Evolutionary conservation across 164 flowering plant genomes (phyloP), one percentile per base, ranked within the genome.

Genomic region (Platanus orientalis): DNA sequence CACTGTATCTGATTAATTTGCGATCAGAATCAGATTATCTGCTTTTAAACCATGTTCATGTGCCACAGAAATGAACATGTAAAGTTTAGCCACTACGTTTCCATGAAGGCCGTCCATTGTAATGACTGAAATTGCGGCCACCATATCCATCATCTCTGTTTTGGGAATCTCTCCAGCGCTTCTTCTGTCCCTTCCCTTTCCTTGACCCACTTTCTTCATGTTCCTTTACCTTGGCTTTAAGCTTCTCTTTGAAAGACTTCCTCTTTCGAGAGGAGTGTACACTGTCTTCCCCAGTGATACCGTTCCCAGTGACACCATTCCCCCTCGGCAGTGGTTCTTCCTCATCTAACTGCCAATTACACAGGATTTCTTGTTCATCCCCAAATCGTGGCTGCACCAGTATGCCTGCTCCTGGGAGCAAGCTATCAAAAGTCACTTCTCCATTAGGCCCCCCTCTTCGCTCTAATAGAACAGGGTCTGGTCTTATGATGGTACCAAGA

Each of bases 401-500:
- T 60, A 85, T 83, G 24, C 96, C 96, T 20, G 91, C 89, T 57
- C 94, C 94, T 6, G 97, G 92, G 51, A 90, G 84, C 76, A 94
- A 73, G 66, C 71, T 75, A 25, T 67, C 57, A 61, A 87, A 88
- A 34, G 89, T 84, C 67, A 82, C 60, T 7, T 83, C 81, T 34
- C 97, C 95, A 68, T 73, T 80, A 10, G 61, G 60, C 21, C 98
- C 97, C 27, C 93, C 99, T 76, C 86, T 94, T 24, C 99, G 83
- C 71, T 86, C 84, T 64, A 86, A 27, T 40, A 94, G 69, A 21
- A 83, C 77, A 1, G 89, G 73, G 58, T 94, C 99, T 27, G 99
- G 90, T 70, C 99, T 80, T 44, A 94, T 94, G 63, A 94, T 91
- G 30, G 86, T 83, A 7, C 97, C 92, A 25, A 91, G 95, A 63